Conservation (phyloP, 148 eudicot genomes). For the Fagopyrum homotropicum region DNA sequence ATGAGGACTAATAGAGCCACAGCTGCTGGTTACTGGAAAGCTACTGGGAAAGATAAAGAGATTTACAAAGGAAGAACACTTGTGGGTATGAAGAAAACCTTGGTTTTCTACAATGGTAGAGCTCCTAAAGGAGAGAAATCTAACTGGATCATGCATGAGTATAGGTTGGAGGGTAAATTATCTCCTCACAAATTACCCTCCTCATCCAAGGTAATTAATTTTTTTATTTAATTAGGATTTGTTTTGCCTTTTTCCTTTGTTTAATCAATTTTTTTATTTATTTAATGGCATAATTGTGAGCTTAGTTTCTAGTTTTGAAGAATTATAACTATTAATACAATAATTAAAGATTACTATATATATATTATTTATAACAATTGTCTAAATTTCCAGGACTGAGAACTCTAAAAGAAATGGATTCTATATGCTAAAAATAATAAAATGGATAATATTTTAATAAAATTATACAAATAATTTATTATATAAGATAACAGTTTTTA, state of each 20-base stretch:
- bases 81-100: conserved; percentile 64
- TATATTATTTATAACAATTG: too few relatives aligned
- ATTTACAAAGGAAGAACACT: conserved; percentile 41
- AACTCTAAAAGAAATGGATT: too few relatives aligned
- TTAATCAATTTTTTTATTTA: not conserved
- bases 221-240: not conserved
- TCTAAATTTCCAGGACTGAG: too few relatives aligned
- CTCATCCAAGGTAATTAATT: conserved; percentile 29
- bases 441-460: too few relatives aligned
- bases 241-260: too few relatives aligned
- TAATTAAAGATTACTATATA: too few relatives aligned
- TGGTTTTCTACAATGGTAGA: conserved; percentile 58
- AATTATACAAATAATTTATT: too few relatives aligned
- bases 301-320: too few relatives aligned
- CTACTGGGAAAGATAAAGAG: conserved; percentile 64
- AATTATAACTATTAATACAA: too few relatives aligned
- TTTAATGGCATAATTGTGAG: too few relatives aligned
- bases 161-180: conserved; percentile 23
- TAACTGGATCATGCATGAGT: conserved; percentile 67
- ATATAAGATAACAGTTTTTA: too few relatives aligned
- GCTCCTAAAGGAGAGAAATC: conserved; percentile 61
- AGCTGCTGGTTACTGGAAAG: conserved; percentile 57
- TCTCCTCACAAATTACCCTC: conserved; percentile 36
- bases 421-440: too few relatives aligned
- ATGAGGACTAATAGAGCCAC: conserved; percentile 61